Evolutionary conservation across 2,329 filamentous ascomycete species (phyloP), one percentile per base, ranked within the genome.

Genomic region (Trichophyton benhamiae): DNA sequence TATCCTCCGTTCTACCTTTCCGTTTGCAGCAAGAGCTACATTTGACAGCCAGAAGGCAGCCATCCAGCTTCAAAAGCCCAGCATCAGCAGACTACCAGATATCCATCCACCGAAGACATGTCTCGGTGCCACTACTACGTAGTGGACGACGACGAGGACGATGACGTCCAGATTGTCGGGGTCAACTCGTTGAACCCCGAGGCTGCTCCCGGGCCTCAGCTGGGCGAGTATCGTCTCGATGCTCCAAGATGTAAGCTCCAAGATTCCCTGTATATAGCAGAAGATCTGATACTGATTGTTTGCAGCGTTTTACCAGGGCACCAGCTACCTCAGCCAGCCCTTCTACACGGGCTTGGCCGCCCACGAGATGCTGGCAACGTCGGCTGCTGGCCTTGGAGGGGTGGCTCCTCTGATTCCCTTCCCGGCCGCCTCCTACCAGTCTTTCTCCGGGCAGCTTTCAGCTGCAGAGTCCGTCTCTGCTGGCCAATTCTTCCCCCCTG

Each of bases 131-230:
- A 27, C n/a, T 55, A 36, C 49, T 55, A 55, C 15, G 49, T 55
- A 9, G 5, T 55, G 15, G 49, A 55, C 27, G 49, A 55, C 27
- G 49, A 55, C 15, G 49, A 38, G 33, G 33, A 49, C 3, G 61
- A 62, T 11, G 61, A 60, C 2, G 8, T 62, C 38, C 58, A 62
- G 42, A 60, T 60, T 22, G 49, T 59, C 13, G 52, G 49, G 7
- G 33, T 60, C 30, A 25, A 38, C 4, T 27, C 48, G 11, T 30
- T 48, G 27, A 60, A 49, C 15, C 38, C 58, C 25, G 6, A 55
- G 27, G 44, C 58, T 20, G 46, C 3, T 22, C n/a, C 13, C 15
- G 30, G 38, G 5, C 30, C 49, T 22, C n/a, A 49, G 15, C 61
- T 55, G 25, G 49, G 49, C 27, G 49, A 33, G 15, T 55, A 55